phyloP scores from a whole-genome alignment of 1,284 basidiomycete genomes.

The Cutaneotrichosporon dermatis region DNA sequence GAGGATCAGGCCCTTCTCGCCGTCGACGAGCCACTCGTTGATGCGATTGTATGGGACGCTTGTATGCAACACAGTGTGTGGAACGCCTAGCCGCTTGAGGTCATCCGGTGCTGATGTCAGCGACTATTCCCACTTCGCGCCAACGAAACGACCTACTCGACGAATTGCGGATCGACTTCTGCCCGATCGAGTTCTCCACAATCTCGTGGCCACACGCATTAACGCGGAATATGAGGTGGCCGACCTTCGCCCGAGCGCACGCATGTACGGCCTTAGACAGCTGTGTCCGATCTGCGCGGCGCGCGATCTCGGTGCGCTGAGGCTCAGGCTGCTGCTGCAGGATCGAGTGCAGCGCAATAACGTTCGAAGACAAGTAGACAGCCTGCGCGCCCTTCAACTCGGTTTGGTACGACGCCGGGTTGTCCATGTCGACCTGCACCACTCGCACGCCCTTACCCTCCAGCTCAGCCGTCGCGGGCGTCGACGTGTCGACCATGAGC shows the following conservation, averaged over 20 bases:
- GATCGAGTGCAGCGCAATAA: constrained; percentile 17
- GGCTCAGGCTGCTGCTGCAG: constrained; percentile 21
- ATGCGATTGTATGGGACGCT: constrained; percentile 15
- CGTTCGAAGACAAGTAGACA: constrained; percentile 23
- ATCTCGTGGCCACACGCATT: constrained; percentile 22
- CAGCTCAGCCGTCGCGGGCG: constrained; percentile 5
- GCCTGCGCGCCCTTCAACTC: constrained; percentile 22
- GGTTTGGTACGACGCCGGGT: constrained; percentile 18
- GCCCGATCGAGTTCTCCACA: constrained; percentile 14
- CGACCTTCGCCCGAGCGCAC: constrained; percentile 15
- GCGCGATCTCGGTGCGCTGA: constrained; percentile 17
- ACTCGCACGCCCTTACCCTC: constrained; percentile 15
- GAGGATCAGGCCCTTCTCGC: constrained; percentile 15
- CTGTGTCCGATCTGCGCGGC: constrained; percentile 16
- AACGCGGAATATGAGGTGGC: constrained; percentile 18
- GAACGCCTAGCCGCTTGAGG: constrained; percentile 22
- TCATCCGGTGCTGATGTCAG: constrained; percentile 25
- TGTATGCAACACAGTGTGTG: constrained; percentile 25
- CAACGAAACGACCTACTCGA: not conserved
- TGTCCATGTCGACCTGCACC: constrained; percentile 27
- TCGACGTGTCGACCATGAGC: constrained; percentile 13
- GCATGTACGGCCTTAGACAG: constrained; percentile 17
- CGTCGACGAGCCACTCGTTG: constrained; percentile 11
- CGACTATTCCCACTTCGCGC: too few species aligned
- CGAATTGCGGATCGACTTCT: not conserved